Evolutionary conservation across 2,329 filamentous ascomycete genomes (phyloP), one percentile per base, ranked within the genome.

Genomic region (Cadophora luteo-olivacea): DNA sequence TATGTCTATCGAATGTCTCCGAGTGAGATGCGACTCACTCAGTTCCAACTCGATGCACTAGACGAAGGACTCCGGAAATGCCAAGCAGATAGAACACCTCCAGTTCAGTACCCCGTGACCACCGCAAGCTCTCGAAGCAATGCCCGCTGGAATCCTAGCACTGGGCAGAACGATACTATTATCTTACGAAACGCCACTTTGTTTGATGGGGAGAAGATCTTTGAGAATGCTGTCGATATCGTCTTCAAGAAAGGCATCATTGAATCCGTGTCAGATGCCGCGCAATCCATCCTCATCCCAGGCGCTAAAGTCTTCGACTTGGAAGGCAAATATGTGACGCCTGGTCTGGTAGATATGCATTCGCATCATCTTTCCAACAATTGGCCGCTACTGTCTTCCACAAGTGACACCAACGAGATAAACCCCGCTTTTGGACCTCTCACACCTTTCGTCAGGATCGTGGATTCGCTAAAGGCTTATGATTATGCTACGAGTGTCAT

Each of bases 281-380:
- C 71, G 1, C 65, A 49, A 55, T 64, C 48, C 38, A 64, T 63
- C 4, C 49, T 62, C 3, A 68, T 68, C n/a, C 72, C 67, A 41
- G 76, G 77, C 24, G 72, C 76, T 38, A 61, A 66, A 19, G 58
- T 72, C 11, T 41, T 73, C 9, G 69, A 82, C 51, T 65, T 83
- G 41, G 70, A 74, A 36, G 81, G 82, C 6, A 77, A 77, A 61
- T 79, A 79, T 69, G 79, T 83, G 32, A 83, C 81, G 0, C 82
- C 82, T 0, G 82, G 82, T 0, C 72, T 84, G 4, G 78, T 84
- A 1, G 82, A 84, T 69, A 80, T 83, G 78, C 82, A 84, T 72
- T 82, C 81, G 2, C 82, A 84, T 72, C 80, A 82, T 68, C 73
- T 80, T 25, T 58, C 78, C 1, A 66, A 69, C 9, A 45, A 74